Evolutionary conservation across 768 basidiomycete species (phyloP).

Genomic region (Lenzites betulinus): DNA sequence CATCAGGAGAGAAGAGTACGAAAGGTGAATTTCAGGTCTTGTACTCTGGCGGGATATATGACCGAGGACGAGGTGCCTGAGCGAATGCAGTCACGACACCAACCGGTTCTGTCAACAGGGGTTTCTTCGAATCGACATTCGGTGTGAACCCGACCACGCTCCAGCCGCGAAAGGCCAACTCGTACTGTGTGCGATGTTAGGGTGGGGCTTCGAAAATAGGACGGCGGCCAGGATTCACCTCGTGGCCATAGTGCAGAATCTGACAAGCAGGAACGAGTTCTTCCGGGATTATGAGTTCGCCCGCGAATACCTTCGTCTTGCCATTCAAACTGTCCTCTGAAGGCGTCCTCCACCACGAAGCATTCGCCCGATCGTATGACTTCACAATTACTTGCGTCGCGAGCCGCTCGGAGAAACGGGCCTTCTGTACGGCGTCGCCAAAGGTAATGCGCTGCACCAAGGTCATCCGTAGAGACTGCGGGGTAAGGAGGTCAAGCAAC

Average conservation of each 20-base stretch:
- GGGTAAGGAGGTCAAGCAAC: constrained; percentile 23
- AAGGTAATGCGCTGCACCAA: constrained; percentile 21
- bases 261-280: constrained; percentile 21
- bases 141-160: constrained; percentile 23
- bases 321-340: neutral
- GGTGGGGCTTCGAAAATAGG: neutral
- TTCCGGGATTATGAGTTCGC: constrained; percentile 22
- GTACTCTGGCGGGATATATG: constrained; percentile 14
- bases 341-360: constrained; percentile 19
- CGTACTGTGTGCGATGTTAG: constrained; percentile 13
- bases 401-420: constrained; percentile 8
- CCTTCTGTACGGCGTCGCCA: constrained; percentile 5
- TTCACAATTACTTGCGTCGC: neutral
- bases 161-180: constrained; percentile 17
- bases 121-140: neutral
- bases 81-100: constrained; percentile 25
- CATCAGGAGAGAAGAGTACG: neutral
- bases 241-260: constrained; percentile 22
- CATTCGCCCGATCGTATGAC: constrained; percentile 9
- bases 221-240: constrained; percentile 7
- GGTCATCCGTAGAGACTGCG: constrained; percentile 12
- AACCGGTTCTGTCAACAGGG: constrained; percentile 17
- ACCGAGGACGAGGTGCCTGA: constrained; percentile 11
- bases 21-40: neutral
- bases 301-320: constrained; percentile 11